These are phyloP conservation scores for Thermothelomyces thermophilus DNA, from an alignment of 2,329 filamentous ascomycete genomes.

Conservation along the genomic window DNA sequence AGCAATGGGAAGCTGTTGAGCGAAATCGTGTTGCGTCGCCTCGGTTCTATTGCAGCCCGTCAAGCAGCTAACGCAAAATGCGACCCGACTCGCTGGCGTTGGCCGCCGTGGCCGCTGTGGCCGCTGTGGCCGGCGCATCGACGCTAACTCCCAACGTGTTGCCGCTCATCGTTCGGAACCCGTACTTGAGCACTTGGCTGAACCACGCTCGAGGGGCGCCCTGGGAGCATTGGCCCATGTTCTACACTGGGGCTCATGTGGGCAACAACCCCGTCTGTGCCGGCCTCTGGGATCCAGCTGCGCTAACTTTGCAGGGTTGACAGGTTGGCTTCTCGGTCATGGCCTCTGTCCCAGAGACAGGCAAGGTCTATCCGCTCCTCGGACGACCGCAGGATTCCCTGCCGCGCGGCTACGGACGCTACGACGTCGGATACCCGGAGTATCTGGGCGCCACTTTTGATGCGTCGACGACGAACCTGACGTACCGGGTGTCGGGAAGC, in stretches of 20 bases:
- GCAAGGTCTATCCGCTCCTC: conserved; percentile 44
- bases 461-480: conserved; percentile 44
- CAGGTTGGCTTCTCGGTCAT: conserved; percentile 46
- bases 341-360: conserved; percentile 37
- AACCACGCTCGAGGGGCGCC: conserved; percentile 63
- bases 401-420: conserved; percentile 28
- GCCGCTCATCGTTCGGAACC: conserved; percentile 52
- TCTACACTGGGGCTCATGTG: conserved; percentile 31
- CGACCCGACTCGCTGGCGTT: conserved; percentile 28
- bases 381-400: conserved; percentile 47
- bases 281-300: not conserved
- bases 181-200: conserved; percentile 56
- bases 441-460: conserved; percentile 43
- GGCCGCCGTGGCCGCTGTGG: conserved; percentile 32
- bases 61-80: conserved; percentile 26
- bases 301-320: conserved; percentile 3
- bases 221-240: conserved; percentile 79
- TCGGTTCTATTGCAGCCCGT: not conserved
- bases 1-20: conserved; percentile 2
- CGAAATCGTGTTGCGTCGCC: not conserved
- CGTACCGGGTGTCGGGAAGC: conserved; percentile 35
- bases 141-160: conserved; percentile 50
- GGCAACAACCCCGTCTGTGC: conserved; percentile 1
- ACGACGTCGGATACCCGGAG: conserved; percentile 36
- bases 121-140: conserved; percentile 39